Percentiles rank a stretch among this genome's conserved stretches.
These are phyloP conservation scores for Neurospora sp. DNA, from an alignment of 495 filamentous ascomycete species.

Conservation along the genomic window DNA sequence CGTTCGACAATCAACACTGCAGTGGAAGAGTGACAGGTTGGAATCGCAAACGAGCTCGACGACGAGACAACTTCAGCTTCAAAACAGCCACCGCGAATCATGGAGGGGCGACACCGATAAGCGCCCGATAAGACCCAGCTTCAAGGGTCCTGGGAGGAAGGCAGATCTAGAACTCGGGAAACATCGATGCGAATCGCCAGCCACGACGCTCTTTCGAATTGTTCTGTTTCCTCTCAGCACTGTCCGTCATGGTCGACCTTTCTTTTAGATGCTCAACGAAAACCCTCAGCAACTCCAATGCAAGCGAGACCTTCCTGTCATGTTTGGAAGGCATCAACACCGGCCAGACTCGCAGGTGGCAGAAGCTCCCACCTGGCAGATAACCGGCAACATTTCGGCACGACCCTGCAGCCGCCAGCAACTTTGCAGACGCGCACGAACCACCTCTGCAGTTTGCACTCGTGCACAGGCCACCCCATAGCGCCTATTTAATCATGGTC, in stretches of 20 bases:
- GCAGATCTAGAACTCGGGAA: neutral
- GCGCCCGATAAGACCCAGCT: neutral
- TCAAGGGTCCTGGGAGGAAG: neutral
- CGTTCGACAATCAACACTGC: no score
- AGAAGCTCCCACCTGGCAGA: neutral
- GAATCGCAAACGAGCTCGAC: neutral
- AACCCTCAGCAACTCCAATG: neutral
- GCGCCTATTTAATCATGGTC: constrained; percentile 1
- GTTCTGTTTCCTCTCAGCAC: no score
- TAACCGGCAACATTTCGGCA: neutral
- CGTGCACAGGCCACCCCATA: constrained; percentile 12
- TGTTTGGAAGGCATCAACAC: no score
- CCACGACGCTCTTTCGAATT: no score
- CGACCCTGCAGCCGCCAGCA: neutral
- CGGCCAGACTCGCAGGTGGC: no score
- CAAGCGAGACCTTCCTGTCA: neutral
- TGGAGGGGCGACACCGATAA: neutral
- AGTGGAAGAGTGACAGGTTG: neutral
- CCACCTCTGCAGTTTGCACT: neutral
- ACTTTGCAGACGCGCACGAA: neutral
- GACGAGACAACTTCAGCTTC: neutral
- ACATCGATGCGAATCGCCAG: neutral
- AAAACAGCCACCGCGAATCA: neutral
- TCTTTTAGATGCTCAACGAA: neutral
- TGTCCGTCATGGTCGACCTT: neutral